A percentile compares a stretch with the other conserved stretches of the same genome.
These are phyloP conservation scores for Hordeum vulgare DNA, from an alignment of 176 grass and related monocot species.

Conservation along the genomic window MorexV3_pseudomolecules_assembly NC_058523.1:541457259-541457758, in stretches of 20 bases:
- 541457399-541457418: not conserved
- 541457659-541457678: too few species aligned
- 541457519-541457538: not conserved
- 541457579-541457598: not conserved
- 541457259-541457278: not conserved
- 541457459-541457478: not conserved
- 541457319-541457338: not conserved
- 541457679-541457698: not conserved
- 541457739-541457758: not conserved
- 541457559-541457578: not conserved
- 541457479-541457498: not conserved
- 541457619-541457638: not conserved
- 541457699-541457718: not conserved
- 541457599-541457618: not conserved
- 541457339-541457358: not conserved
- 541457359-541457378: not conserved
- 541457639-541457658: not conserved
- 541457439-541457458: not conserved
- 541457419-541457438: not conserved
- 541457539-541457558: not conserved
- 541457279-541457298: not conserved
- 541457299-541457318: not conserved
- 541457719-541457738: not conserved
- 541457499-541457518: not conserved
- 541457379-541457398: not conserved